These are phyloP conservation scores for Lipomyces spencermartinsiae DNA, from an alignment of 805 yeast genomes.

Conservation along the genomic window DNA sequence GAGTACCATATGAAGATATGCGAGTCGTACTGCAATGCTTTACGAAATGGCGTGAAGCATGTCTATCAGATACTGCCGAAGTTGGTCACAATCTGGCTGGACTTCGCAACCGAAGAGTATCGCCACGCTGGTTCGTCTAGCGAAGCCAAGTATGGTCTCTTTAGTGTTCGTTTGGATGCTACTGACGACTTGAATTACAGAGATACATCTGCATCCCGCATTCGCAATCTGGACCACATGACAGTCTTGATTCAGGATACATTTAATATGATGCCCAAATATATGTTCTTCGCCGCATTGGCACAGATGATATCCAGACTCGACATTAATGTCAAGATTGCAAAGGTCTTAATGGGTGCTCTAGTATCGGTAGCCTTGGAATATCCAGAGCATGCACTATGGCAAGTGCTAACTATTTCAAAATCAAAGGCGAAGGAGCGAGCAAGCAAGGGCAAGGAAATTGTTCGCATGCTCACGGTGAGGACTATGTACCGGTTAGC, in stretches of 20 bases:
- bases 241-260: conserved; percentile 46
- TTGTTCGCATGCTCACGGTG: conserved; percentile 43
- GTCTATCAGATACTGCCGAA: conserved; percentile 87
- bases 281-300: conserved; percentile 79
- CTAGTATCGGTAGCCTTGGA: conserved; percentile 53
- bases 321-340: conserved; percentile 61
- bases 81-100: conserved; percentile 83
- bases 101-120: conserved; percentile 51
- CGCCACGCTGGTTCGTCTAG: not conserved
- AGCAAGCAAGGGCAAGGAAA: conserved; percentile 53
- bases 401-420: conserved; percentile 76
- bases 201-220: conserved; percentile 25
- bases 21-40: conserved; percentile 61
- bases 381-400: conserved; percentile 85
- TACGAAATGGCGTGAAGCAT: conserved; percentile 66
- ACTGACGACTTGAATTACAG: conserved; percentile 5
- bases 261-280: conserved; percentile 55
- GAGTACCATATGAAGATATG: conserved; percentile 63
- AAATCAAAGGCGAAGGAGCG: conserved; percentile 63
- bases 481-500: not conserved
- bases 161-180: not conserved
- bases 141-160: conserved; percentile 5
- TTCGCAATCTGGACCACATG: conserved; percentile 29
- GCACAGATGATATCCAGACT: conserved; percentile 87
- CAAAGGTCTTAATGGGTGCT: conserved; percentile 58